phyloP scores from a whole-genome alignment of 2,329 filamentous ascomycete species.

The Pseudogymnoascus sp. region DNA sequence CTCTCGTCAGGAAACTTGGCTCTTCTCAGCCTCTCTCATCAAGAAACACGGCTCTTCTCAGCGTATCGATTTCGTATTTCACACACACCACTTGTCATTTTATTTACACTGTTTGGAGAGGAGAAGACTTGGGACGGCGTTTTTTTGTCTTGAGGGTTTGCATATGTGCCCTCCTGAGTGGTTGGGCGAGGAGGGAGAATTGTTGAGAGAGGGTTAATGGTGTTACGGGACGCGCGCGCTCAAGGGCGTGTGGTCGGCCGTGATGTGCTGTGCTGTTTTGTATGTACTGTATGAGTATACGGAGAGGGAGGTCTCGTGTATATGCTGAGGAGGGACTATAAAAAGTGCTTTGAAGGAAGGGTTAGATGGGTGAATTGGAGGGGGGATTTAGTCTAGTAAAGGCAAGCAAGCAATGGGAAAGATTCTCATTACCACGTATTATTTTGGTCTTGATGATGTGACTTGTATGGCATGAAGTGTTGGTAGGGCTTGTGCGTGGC shows the following conservation, averaged over 20 bases:
- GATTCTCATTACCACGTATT: neutral
- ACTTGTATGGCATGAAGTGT: neutral
- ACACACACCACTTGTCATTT: neutral
- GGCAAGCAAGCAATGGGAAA: neutral
- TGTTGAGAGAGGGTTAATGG: neutral
- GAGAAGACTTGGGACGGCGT: neutral
- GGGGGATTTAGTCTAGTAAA: neutral
- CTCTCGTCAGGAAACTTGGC: neutral
- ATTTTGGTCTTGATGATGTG: neutral
- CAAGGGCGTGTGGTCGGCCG: neutral
- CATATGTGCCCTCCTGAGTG: neutral
- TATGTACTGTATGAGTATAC: constrained; percentile 5
- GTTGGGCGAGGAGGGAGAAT: neutral
- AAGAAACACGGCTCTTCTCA: neutral
- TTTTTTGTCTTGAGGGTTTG: neutral
- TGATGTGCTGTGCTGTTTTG: neutral
- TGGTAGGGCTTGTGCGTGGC: neutral
- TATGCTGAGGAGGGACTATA: neutral
- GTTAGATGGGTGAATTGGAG: neutral
- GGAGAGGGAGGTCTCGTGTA: neutral
- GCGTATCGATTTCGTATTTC: neutral
- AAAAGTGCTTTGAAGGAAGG: neutral
- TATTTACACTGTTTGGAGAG: neutral
- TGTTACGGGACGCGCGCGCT: neutral
- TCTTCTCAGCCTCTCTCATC: neutral